These are phyloP conservation scores for Jamesozyma rosinii DNA, from an alignment of 805 yeast genomes.

Conservation along the genomic window DNA sequence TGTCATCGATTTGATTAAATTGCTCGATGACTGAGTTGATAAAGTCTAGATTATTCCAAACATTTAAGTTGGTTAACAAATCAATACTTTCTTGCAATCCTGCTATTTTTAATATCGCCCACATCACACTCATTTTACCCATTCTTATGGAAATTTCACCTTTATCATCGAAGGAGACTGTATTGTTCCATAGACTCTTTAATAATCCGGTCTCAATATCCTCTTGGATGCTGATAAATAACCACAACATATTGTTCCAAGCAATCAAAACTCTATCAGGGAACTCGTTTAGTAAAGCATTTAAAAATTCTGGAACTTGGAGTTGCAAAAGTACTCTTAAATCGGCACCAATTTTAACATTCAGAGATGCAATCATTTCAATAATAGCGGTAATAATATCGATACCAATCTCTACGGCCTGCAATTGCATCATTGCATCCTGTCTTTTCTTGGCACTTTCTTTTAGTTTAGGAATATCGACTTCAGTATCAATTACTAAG, in stretches of 20 bases:
- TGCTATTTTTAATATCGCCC: slow-evolving; percentile 35
- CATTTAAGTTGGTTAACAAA: slow-evolving; percentile 11
- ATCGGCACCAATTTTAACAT: slow-evolving; percentile 3
- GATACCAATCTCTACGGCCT: slow-evolving; percentile 58
- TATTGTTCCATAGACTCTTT: slow-evolving; percentile 13
- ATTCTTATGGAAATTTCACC: slow-evolving; percentile 27
- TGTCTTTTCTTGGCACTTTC: slow-evolving; percentile 35
- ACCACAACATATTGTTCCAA: slow-evolving; percentile 65
- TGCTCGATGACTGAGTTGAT: slow-evolving; percentile 17
- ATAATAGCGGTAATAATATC: slow-evolving; percentile 70
- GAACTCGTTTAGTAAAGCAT: slow-evolving; percentile 40
- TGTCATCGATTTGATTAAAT: slow-evolving; percentile 11
- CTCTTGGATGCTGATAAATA: slow-evolving; percentile 18
- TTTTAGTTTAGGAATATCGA: slow-evolving; percentile 25
- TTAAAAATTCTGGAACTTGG: slow-evolving; percentile 31
- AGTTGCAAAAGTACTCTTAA: slow-evolving; percentile 11
- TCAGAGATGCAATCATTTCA: slow-evolving; percentile 40
- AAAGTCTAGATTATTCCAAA: slow-evolving; percentile 25
- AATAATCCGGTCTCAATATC: slow-evolving; percentile 11
- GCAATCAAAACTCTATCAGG: slow-evolving; percentile 51
- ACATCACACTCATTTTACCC: slow-evolving; percentile 35
- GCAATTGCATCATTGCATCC: slow-evolving; percentile 43
- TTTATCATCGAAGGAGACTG: slow-evolving; percentile 8
- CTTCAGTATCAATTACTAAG: slow-evolving; percentile 3
- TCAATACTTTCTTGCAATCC: slow-evolving; percentile 9